phyloP scores from a whole-genome alignment of 305 asterid genomes.

The Fraxinus dipetala region DNA sequence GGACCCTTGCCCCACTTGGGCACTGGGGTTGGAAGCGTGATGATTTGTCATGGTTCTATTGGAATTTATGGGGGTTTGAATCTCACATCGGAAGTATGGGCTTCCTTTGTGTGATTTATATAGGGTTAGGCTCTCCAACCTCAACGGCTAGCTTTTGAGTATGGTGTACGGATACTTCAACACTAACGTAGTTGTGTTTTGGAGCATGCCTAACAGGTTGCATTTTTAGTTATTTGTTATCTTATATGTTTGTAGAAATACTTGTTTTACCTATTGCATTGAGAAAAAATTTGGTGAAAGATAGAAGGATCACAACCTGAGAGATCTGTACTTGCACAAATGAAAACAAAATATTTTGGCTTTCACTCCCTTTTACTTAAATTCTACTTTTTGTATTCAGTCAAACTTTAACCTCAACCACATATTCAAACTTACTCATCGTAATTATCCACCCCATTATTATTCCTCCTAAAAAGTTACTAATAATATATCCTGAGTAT shows the following conservation, averaged over 20 bases:
- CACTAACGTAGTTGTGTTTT: neutral
- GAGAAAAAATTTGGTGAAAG: neutral
- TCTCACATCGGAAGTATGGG: too few relatives aligned
- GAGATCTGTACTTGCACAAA: neutral
- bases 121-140: too few relatives aligned
- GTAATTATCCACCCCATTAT: neutral
- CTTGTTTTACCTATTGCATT: neutral
- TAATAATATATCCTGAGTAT: neutral
- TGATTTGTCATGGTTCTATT: too few relatives aligned
- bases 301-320: neutral
- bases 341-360: neutral
- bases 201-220: neutral
- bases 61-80: too few relatives aligned
- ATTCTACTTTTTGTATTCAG: neutral
- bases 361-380: neutral
- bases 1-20: too few relatives aligned
- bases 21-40: too few relatives aligned
- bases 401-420: neutral
- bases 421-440: neutral
- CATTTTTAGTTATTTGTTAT: neutral
- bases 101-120: too few relatives aligned
- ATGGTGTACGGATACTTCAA: conserved; percentile 25
- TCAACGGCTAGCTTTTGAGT: too few relatives aligned
- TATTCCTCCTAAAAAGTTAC: neutral
- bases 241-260: neutral